Evolutionary conservation across 2,329 filamentous ascomycete species (phyloP).

Genomic region (Didymella lethalis): DNA sequence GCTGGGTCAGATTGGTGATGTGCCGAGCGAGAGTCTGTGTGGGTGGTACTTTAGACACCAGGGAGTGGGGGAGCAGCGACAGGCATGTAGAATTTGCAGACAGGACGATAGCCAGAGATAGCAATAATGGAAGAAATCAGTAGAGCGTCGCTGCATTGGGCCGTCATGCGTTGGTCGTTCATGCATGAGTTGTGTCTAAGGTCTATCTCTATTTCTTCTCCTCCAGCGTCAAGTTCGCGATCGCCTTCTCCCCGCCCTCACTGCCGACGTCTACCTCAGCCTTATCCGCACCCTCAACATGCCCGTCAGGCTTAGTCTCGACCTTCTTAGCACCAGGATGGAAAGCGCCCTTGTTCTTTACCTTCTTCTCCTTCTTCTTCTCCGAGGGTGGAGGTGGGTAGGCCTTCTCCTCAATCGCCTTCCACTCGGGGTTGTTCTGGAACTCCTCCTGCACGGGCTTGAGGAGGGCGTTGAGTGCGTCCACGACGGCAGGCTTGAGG

Average conservation of each 20-base stretch:
- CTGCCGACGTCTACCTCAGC: constrained; percentile 53
- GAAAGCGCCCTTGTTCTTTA: constrained; percentile 76
- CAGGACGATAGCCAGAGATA: not conserved
- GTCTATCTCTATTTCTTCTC: constrained; percentile 30
- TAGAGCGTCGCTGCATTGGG: too few relatives aligned
- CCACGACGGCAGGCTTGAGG: constrained; percentile 82
- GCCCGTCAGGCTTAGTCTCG: constrained; percentile 56
- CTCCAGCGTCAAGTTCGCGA: constrained; percentile 45
- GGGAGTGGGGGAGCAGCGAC: not conserved
- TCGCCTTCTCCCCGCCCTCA: constrained; percentile 44
- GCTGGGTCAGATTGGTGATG: not conserved
- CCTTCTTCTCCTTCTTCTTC: constrained; percentile 72
- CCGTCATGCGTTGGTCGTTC: not conserved
- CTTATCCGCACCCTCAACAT: constrained; percentile 54
- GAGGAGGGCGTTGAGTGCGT: constrained; percentile 75
- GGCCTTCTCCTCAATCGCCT: constrained; percentile 76
- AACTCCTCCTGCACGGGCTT: constrained; percentile 80
- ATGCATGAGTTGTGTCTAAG: not conserved
- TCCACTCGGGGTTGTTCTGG: constrained; percentile 77
- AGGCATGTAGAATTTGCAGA: not conserved
- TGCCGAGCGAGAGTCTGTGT: not conserved
- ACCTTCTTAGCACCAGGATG: constrained; percentile 58
- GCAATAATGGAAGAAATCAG: too few relatives aligned
- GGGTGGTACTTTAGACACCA: not conserved
- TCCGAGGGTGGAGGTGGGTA: constrained; percentile 75